Percentiles rank a stretch among this genome's conserved stretches.
These are phyloP conservation scores for Paralagenidium karlingii DNA, from an alignment of 352 stramenopile species.

Conservation along the genomic window DNA sequence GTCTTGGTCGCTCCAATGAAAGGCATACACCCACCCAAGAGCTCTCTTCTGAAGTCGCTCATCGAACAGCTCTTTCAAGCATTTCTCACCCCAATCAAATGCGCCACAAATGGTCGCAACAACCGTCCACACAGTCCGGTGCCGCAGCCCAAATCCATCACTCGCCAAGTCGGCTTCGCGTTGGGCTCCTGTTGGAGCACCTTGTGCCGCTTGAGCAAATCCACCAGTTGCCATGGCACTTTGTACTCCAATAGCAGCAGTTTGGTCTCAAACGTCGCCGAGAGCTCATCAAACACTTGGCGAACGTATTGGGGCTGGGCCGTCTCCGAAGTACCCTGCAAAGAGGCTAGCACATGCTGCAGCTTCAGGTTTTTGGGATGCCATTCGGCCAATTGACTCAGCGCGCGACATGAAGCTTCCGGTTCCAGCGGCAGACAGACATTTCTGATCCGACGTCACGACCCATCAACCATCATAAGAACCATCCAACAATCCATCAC, in stretches of 20 bases:
- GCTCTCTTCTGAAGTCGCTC: neutral
- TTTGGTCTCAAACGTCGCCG: constrained; percentile 72
- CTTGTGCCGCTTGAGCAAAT: constrained; percentile 46
- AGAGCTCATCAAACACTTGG: constrained; percentile 68
- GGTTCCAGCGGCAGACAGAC: constrained; percentile 53
- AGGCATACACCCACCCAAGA: too few species aligned
- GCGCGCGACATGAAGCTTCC: constrained; percentile 28
- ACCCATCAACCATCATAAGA: too few species aligned
- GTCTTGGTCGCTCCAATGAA: too few species aligned
- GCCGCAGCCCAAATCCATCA: constrained; percentile 60
- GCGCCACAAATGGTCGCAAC: constrained; percentile 33
- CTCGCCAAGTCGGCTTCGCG: constrained; percentile 16
- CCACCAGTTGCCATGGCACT: constrained; percentile 66
- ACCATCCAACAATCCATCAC: too few species aligned
- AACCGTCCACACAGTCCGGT: constrained; percentile 64
- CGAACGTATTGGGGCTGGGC: constrained; percentile 52
- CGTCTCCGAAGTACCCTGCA: constrained; percentile 29
- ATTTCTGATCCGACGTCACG: too few species aligned
- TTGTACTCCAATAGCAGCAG: constrained; percentile 66
- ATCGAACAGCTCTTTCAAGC: neutral
- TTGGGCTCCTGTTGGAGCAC: constrained; percentile 13
- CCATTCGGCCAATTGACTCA: constrained; percentile 21
- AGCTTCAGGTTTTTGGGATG: constrained; percentile 34
- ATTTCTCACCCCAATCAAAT: constrained; percentile 34
- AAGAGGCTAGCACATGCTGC: constrained; percentile 47